Evolutionary conservation across 106 monocot species (phyloP).

Genomic region (Dendrobium chrysotoxum): DNA sequence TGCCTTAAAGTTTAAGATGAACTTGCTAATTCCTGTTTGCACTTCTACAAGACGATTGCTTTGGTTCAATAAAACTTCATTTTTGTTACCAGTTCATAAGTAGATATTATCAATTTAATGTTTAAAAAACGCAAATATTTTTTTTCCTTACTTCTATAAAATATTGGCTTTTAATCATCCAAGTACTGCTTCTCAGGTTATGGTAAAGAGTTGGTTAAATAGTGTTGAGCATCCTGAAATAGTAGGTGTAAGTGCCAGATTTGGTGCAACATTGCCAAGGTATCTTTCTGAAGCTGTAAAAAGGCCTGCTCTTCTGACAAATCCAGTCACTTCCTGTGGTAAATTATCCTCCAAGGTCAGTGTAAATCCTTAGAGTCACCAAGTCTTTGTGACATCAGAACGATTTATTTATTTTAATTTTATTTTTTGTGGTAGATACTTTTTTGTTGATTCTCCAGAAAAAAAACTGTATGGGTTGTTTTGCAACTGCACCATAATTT

Average conservation of each 20-base stretch:
- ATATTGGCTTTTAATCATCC: neutral
- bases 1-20: neutral
- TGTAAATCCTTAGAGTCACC: neutral
- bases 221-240: slow-evolving; percentile 42
- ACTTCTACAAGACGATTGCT: neutral
- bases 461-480: neutral
- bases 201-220: slow-evolving; percentile 80
- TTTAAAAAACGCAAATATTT: neutral
- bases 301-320: slow-evolving; percentile 52
- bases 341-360: slow-evolving; percentile 56
- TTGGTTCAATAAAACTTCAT: neutral
- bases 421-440: too few relatives aligned
- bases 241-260: slow-evolving; percentile 83
- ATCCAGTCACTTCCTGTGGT: slow-evolving; percentile 71
- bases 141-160: neutral
- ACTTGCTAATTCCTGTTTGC: neutral
- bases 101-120: neutral
- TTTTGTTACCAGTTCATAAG: neutral
- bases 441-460: too few relatives aligned
- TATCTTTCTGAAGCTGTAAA: slow-evolving; percentile 49
- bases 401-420: too few relatives aligned
- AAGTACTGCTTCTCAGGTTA: slow-evolving; percentile 44
- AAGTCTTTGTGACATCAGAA: neutral
- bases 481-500: neutral
- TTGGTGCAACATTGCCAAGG: slow-evolving; percentile 61